Evolutionary conservation across 1,284 basidiomycete genomes (phyloP).

Genomic region (Agaricales sp.): DNA sequence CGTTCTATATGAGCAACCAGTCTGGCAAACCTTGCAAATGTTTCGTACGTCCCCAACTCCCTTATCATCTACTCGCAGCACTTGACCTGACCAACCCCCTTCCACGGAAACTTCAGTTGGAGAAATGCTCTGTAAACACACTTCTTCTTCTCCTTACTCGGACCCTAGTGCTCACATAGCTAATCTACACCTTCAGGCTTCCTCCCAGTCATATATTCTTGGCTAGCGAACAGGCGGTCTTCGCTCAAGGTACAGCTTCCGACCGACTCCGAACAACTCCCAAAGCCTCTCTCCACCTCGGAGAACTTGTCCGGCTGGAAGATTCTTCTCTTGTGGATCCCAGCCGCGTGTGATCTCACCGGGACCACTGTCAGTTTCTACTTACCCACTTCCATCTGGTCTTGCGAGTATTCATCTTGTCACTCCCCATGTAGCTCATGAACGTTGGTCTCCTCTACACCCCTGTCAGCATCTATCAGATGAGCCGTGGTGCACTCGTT

Average conservation of each 20-base stretch:
- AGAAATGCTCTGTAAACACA: slow-evolving; percentile 76
- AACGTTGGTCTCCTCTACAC: slow-evolving; percentile 92
- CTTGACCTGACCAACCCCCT: slow-evolving; percentile 8
- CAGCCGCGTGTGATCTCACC: slow-evolving; percentile 82
- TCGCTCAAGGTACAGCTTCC: slow-evolving; percentile 45
- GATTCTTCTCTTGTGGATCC: slow-evolving; percentile 73
- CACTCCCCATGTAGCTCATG: slow-evolving; percentile 85
- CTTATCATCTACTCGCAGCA: slow-evolving; percentile 10
- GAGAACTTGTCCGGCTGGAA: slow-evolving; percentile 42
- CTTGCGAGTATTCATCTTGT: slow-evolving; percentile 9
- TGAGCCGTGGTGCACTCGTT: slow-evolving; percentile 94
- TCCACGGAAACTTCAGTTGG: slow-evolving; percentile 44
- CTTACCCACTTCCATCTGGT: slow-evolving; percentile 10
- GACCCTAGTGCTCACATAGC: slow-evolving; percentile 12
- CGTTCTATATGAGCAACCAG: slow-evolving; percentile 73
- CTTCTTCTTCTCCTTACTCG: slow-evolving; percentile 23
- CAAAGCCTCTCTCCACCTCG: slow-evolving; percentile 14
- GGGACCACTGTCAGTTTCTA: slow-evolving; percentile 64
- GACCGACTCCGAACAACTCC: slow-evolving; percentile 31
- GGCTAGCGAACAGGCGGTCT: slow-evolving; percentile 37
- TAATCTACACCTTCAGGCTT: slow-evolving; percentile 51
- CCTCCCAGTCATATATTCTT: slow-evolving; percentile 71
- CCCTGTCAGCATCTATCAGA: slow-evolving; percentile 96
- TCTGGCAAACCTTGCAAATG: slow-evolving; percentile 92
- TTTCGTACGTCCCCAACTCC: slow-evolving; percentile 52